Base-by-base conservation (phyloP, 225 moss, liverwort and hornwort species). In the Marchantia paleacea region DNA sequence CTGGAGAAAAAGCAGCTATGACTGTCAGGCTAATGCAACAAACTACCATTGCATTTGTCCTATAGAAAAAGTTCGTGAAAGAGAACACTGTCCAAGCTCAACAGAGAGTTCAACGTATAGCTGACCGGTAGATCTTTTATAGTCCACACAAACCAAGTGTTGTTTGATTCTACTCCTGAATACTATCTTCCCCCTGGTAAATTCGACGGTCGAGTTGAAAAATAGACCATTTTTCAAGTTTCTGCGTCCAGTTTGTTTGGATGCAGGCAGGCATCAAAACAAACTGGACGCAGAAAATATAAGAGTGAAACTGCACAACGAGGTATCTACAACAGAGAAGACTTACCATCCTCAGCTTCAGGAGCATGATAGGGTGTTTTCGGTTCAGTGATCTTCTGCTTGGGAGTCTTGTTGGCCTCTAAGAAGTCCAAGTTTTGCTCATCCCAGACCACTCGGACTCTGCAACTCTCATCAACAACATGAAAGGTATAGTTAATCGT, bases 381-480 rank as follows among this genome's bases (percentile, higher is more conserved):
- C 26, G 99, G 95, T 86, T 99, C 99, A 82, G 91, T 95, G 31
- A 95, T 99, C 91, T 95, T 99, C 88, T 99, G 99, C 88, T 95
- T 99, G 25, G 99, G 99, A 52, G 99, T 91, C 89, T 95, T 99
- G 65, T 82, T 91, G 12, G 92, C 84, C 89, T 99, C 99, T 87
- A 99, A 77, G 72, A 91, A 89, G 84, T 94, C 92, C 55, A 99
- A 87, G 82, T 99, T 99, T 75, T 95, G 92, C 87, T 99, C 99
- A 83, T 99, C 94, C 99, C 99, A 99, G 6, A 92, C 89, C 70
- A 99, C 99, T 71, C 95, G 99, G 78, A 86, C 89, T 89, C 95
- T 99, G 88, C 84, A 89, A 55, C 19, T 75, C 54, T 55, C 24
- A 28, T 28, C 8, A 1, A 15, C 15, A 39, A 57, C 31, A 30